Evolutionary conservation across 441 rosid species (phyloP).

Genomic region (Geranium incanum): DNA sequence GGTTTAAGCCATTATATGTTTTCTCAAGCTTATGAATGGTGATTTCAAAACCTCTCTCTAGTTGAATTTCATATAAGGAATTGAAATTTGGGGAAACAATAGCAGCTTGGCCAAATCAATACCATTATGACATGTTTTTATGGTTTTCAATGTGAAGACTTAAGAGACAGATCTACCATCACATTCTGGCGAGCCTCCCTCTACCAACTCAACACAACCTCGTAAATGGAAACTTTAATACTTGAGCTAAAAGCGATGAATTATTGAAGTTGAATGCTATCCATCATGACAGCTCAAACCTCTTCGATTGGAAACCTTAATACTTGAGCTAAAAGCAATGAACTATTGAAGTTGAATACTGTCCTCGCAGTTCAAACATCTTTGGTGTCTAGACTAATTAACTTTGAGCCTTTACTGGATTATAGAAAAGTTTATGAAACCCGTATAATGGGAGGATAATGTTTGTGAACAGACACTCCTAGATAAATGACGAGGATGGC

Average conservation of each 20-base stretch:
- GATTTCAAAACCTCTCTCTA: too few relatives aligned
- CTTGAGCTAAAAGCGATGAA: not conserved
- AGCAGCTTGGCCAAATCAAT: not conserved
- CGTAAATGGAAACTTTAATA: not conserved
- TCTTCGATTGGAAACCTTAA: not conserved
- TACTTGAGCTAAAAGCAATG: not conserved
- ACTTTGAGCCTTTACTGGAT: not conserved
- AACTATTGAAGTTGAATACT: not conserved
- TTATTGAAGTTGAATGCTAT: not conserved
- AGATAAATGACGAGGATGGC: not conserved
- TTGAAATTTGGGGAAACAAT: not conserved
- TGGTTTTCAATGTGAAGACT: not conserved
- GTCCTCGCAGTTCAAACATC: not conserved
- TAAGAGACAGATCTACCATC: not conserved
- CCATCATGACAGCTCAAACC: not conserved
- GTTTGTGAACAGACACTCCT: not conserved
- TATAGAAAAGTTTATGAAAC: not conserved
- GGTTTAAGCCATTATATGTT: not conserved
- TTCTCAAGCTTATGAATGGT: too few relatives aligned
- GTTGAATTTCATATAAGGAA: not conserved
- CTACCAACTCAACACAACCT: not conserved
- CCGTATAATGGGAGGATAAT: not conserved
- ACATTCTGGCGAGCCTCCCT: not conserved
- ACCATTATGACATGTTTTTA: not conserved
- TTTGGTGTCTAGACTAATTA: not conserved